Evolutionary conservation across 345 rosid species (phyloP), one percentile per base, ranked within the genome.

Genomic region (Lagerstroemia speciosa): DNA sequence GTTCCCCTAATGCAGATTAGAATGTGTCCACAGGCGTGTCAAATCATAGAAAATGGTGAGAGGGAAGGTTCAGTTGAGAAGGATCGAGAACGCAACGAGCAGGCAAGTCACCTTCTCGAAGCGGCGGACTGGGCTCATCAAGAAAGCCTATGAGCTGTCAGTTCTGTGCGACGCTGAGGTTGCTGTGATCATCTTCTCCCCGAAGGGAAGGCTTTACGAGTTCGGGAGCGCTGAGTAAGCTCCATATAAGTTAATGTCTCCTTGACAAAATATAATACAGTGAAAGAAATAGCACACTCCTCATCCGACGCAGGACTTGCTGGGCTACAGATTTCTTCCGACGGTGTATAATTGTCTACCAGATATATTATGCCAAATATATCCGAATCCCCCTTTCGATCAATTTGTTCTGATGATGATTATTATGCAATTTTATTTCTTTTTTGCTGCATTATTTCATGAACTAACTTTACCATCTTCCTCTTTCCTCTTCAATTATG

Each of bases 41-140:
- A 36, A n/a, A 20, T 36, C 38, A 9, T 36, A 22, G 20, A 57
- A 33, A 16, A 70, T 70, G 73, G 73, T 27, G 60, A 63, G 73
- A 41, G 73, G 73, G 12, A 70, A 70, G 66, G 27, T 70, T 70
- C 62, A 70, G 67, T 34, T 70, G 73, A 70, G 62, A 62, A 50
- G 62, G 57, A 70, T 70, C 27, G 68, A 70, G 62, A 70, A 48
- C 19, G 0, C 36, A 17, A 34, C 68, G 17, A 70, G 62, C 48
- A 62, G 73, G 60, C 73, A 70, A 63, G 73, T 70, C 48, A 70
- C 73, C 62, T 70, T 70, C 68, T 70, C 73, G 34, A 70, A 70
- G 46, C 55, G 73, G 64, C 73, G 73, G 60, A 45, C n/a, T 6
- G 73, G 73, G 27, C 31, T 70, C 67, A 60, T 62, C 22, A 70